Conservation (phyloP, 345 rosid species). For the Gossypium stocksii region DNA sequence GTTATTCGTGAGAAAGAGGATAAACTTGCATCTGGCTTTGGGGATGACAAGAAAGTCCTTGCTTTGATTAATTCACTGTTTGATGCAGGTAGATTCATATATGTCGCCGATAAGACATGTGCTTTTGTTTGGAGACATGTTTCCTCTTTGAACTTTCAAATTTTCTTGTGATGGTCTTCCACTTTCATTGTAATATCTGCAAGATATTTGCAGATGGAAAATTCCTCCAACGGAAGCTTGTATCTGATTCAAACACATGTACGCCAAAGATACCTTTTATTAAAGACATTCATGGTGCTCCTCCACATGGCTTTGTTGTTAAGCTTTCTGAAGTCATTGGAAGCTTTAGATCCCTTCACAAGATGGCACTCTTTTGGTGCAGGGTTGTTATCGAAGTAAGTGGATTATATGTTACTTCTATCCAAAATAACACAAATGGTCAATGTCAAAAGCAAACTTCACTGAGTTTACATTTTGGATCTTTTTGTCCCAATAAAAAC, state of each 20-base stretch:
- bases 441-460: background rate
- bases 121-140: background rate
- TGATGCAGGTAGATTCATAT: constrained; percentile 58
- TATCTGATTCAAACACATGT: constrained; percentile 41
- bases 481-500: background rate
- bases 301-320: constrained; percentile 66
- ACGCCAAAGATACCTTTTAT: constrained; percentile 38
- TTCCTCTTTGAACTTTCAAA: constrained; percentile 4
- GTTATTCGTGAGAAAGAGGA: constrained; percentile 93
- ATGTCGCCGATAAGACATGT: constrained; percentile 8
- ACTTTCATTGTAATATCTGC: constrained; percentile 59
- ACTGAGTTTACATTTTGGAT: background rate
- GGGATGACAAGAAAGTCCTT: constrained; percentile 59
- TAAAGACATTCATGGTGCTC: constrained; percentile 90
- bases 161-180: constrained; percentile 32
- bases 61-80: constrained; percentile 53
- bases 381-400: constrained; percentile 79
- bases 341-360: constrained; percentile 64
- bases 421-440: background rate
- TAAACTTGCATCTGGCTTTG: constrained; percentile 49
- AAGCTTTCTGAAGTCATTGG: constrained; percentile 94
- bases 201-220: constrained; percentile 75
- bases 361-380: constrained; percentile 88
- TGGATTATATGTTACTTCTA: constrained; percentile 16
- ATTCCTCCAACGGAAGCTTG: constrained; percentile 68